phyloP scores from a whole-genome alignment of 768 basidiomycete genomes.

The Neoboletus brunneissimus region DNA sequence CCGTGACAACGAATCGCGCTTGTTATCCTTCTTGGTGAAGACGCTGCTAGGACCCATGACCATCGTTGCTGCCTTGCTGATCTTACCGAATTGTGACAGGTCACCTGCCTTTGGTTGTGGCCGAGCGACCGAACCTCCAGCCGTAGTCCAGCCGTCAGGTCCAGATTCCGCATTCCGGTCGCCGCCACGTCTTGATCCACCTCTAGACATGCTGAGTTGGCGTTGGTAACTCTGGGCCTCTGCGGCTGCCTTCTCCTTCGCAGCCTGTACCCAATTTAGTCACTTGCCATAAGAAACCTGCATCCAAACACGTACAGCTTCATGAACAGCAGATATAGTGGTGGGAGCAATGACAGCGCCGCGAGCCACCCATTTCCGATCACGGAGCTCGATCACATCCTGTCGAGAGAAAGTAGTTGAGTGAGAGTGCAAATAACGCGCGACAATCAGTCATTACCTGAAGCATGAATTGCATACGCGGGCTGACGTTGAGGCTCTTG shows the following conservation, averaged over 20 bases:
- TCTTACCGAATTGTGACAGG: conserved; percentile 85
- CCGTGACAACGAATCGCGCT: conserved; percentile 74
- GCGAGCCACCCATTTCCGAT: conserved; percentile 76
- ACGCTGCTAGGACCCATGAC: conserved; percentile 85
- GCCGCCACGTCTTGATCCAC: conserved; percentile 85
- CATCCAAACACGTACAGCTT: conserved; percentile 54
- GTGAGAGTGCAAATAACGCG: background rate
- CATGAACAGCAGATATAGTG: conserved; percentile 87
- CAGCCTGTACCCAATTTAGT: conserved; percentile 48
- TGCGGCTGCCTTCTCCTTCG: conserved; percentile 72
- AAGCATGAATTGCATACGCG: conserved; percentile 94
- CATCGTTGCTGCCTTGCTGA: conserved; percentile 65
- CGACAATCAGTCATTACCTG: conserved; percentile 55
- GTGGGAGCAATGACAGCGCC: conserved; percentile 73
- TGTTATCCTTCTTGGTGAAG: conserved; percentile 70
- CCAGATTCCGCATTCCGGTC: conserved; percentile 62
- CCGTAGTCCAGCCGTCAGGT: conserved; percentile 88
- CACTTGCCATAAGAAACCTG: background rate
- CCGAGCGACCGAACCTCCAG: conserved; percentile 48
- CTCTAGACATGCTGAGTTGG: conserved; percentile 79
- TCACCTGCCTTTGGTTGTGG: conserved; percentile 80
- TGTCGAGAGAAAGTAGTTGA: conserved; percentile 30
- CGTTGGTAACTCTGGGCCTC: conserved; percentile 61
- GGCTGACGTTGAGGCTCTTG: conserved; percentile 69
- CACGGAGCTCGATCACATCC: conserved; percentile 90